Evolutionary conservation across 2,329 filamentous ascomycete species (phyloP).

Genomic region (Raffaelea albimanens): DNA sequence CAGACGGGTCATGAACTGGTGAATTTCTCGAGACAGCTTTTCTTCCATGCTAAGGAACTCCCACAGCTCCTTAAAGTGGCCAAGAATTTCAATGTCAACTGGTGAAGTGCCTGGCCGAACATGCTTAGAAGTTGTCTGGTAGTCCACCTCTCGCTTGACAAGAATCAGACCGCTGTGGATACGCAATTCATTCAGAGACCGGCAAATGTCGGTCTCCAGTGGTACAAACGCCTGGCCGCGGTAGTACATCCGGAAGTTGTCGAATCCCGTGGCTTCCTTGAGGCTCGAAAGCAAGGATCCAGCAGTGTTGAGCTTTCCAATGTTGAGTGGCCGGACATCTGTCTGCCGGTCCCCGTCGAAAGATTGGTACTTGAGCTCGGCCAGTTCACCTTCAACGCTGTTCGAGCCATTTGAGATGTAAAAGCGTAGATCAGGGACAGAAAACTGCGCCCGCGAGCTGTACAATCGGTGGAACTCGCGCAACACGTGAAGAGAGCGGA

Average conservation of each 20-base stretch:
- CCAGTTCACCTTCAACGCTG: conserved; percentile 49
- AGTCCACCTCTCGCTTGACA: conserved; percentile 48
- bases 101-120: conserved; percentile 43
- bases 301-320: conserved; percentile 63
- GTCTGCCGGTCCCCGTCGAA: conserved; percentile 54
- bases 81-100: conserved; percentile 70
- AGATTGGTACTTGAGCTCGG: conserved; percentile 64
- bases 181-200: conserved; percentile 59
- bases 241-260: conserved; percentile 65
- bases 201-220: conserved; percentile 45
- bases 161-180: conserved; percentile 57
- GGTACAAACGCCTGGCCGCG: conserved; percentile 57
- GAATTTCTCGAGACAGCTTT: conserved; percentile 59
- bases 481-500: conserved; percentile 59
- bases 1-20: conserved; percentile 59
- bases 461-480: conserved; percentile 57
- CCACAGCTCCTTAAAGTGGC: conserved; percentile 79
- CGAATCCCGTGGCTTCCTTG: conserved; percentile 61
- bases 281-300: conserved; percentile 60
- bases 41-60: conserved; percentile 68
- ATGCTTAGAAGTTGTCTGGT: conserved; percentile 29
- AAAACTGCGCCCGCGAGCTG: conserved; percentile 50
- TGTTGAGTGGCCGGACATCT: conserved; percentile 50
- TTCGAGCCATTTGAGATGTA: conserved; percentile 42
- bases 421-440: conserved; percentile 46